phyloP scores from a whole-genome alignment of 1,284 basidiomycete genomes.

The Mycosarcoma maydis region DNA sequence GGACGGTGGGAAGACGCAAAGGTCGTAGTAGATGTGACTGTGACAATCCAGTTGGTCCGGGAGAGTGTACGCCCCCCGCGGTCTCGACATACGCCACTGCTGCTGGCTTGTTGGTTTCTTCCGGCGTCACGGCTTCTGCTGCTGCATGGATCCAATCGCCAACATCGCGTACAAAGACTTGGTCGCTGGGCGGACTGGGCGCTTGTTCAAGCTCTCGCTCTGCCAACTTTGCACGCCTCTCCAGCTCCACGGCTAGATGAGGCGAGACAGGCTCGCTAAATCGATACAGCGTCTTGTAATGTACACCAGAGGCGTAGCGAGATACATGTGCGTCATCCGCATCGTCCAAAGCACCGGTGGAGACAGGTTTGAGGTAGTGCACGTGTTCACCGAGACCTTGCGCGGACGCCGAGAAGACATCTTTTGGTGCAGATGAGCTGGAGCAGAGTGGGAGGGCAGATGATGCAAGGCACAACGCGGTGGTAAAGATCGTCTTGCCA shows the following conservation, averaged over 20 bases:
- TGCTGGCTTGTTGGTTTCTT: not conserved
- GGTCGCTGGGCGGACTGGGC: slow-evolving; percentile 69
- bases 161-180: slow-evolving; percentile 77
- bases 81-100: slow-evolving; percentile 84
- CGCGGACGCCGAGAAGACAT: slow-evolving; percentile 25
- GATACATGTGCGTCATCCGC: slow-evolving; percentile 57
- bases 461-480: slow-evolving; percentile 61
- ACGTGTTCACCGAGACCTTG: slow-evolving; percentile 43
- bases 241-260: slow-evolving; percentile 82
- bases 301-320: slow-evolving; percentile 44
- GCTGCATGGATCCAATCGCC: slow-evolving; percentile 74
- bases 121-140: too few relatives aligned
- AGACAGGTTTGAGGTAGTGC: slow-evolving; percentile 65
- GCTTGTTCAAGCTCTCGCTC: slow-evolving; percentile 23
- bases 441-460: slow-evolving; percentile 29
- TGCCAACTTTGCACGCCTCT: slow-evolving; percentile 68
- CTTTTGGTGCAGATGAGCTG: slow-evolving; percentile 2
- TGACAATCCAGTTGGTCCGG: slow-evolving; percentile 83
- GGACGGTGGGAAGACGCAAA: slow-evolving; percentile 82
- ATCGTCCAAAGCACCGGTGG: slow-evolving; percentile 54
- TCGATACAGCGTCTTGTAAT: slow-evolving; percentile 80
- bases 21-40: slow-evolving; percentile 72
- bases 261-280: slow-evolving; percentile 91
- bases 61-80: slow-evolving; percentile 94
- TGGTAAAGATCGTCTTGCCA: slow-evolving; percentile 67